These are phyloP conservation scores for Fomitopsis pinicola DNA, from an alignment of 1,284 basidiomycete genomes.

Conservation along the genomic window DNA sequence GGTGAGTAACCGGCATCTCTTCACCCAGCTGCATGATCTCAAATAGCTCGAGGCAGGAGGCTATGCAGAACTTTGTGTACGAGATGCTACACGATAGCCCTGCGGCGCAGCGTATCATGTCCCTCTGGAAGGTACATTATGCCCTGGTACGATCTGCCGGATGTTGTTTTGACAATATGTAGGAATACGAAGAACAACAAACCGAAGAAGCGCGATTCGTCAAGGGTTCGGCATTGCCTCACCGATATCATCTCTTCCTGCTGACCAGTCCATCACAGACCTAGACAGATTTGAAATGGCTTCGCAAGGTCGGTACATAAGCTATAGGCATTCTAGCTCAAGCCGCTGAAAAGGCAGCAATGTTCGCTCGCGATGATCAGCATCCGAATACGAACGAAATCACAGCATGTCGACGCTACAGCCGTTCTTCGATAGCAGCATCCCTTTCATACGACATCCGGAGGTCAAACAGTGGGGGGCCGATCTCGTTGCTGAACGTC, in stretches of 20 bases:
- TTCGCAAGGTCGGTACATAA: slow-evolving; percentile 55
- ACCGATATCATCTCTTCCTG: background rate
- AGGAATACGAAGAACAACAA: slow-evolving; percentile 89
- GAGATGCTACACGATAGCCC: slow-evolving; percentile 85
- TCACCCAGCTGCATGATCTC: background rate
- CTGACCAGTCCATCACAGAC: slow-evolving; percentile 41
- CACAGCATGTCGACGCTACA: slow-evolving; percentile 49
- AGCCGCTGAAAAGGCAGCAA: background rate
- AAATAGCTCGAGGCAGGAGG: slow-evolving; percentile 48
- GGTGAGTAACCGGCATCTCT: slow-evolving; percentile 31
- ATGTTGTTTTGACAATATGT: background rate
- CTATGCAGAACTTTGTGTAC: slow-evolving; percentile 87
- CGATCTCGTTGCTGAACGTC: slow-evolving; percentile 56
- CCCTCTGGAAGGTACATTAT: slow-evolving; percentile 69
- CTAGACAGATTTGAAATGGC: slow-evolving; percentile 94
- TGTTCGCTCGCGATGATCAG: slow-evolving; percentile 31
- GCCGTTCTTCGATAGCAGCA: slow-evolving; percentile 70
- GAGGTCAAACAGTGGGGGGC: slow-evolving; percentile 77
- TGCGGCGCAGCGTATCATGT: slow-evolving; percentile 73
- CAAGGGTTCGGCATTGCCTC: slow-evolving; percentile 57
- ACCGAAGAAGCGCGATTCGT: slow-evolving; percentile 88
- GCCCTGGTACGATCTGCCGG: background rate
- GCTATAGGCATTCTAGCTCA: background rate
- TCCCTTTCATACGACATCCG: slow-evolving; percentile 71
- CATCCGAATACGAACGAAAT: slow-evolving; percentile 66